Evolutionary conservation across 2,329 filamentous ascomycete species (phyloP).

Genomic region (Tolypocladium inflatum): DNA sequence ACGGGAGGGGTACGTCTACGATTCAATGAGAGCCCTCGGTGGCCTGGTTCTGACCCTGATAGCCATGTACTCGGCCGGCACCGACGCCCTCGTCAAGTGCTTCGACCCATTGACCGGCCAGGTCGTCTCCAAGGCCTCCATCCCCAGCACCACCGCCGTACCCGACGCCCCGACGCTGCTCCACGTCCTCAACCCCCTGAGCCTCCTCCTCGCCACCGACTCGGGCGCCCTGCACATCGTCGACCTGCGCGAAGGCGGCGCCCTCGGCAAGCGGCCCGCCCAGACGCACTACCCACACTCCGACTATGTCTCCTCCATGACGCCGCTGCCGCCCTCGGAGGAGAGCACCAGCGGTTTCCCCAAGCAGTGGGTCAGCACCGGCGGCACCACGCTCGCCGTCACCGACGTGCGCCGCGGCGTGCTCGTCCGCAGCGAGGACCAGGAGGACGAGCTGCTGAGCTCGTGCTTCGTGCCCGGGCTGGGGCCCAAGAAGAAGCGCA

Average conservation of each 20-base stretch:
- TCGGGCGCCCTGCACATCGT: constrained; percentile 81
- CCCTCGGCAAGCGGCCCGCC: constrained; percentile 53
- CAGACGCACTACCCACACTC: constrained; percentile 81
- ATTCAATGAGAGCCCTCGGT: too few relatives aligned
- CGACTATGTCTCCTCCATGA: constrained; percentile 86
- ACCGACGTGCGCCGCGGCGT: constrained; percentile 84
- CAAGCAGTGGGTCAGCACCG: constrained; percentile 93
- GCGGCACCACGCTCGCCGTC: constrained; percentile 81
- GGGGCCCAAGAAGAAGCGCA: constrained; percentile 53
- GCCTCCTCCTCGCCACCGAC: constrained; percentile 81
- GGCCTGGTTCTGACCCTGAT: background rate
- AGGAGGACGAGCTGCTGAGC: constrained; percentile 87
- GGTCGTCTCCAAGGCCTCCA: constrained; percentile 72
- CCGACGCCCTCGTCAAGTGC: constrained; percentile 46
- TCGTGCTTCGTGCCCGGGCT: constrained; percentile 70
- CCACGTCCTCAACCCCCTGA: constrained; percentile 78
- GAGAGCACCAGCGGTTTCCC: constrained; percentile 80
- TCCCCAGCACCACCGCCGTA: constrained; percentile 49
- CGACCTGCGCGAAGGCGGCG: constrained; percentile 59
- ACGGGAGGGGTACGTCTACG: constrained; percentile 50
- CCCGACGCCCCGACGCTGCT: constrained; percentile 72
- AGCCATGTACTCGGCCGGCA: constrained; percentile 57
- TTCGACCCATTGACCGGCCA: constrained; percentile 50
- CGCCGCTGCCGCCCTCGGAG: constrained; percentile 68
- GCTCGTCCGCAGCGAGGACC: constrained; percentile 81